Conservation (phyloP, 1,139 yeast genomes). For the Candida pseudoviswanathii region DNA sequence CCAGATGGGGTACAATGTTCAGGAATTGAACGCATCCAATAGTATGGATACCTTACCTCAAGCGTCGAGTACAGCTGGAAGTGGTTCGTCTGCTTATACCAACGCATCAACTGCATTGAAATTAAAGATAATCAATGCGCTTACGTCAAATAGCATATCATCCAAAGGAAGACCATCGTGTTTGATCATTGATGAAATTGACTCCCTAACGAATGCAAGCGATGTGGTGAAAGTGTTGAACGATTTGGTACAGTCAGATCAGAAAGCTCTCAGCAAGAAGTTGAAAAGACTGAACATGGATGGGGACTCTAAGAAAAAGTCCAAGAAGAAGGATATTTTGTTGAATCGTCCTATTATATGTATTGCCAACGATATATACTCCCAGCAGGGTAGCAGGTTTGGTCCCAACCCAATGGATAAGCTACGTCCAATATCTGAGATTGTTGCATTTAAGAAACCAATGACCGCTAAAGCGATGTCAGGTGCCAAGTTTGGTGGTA, state of each 20-base stretch:
- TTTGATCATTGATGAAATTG: conserved; percentile 85
- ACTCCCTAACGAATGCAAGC: conserved; percentile 73
- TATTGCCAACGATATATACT: conserved; percentile 84
- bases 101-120: conserved; percentile 34
- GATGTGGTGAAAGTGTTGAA: conserved; percentile 75
- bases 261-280: conserved; percentile 39
- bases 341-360: conserved; percentile 86
- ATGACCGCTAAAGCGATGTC: conserved; percentile 43
- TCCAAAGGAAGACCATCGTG: conserved; percentile 68
- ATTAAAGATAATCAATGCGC: conserved; percentile 65
- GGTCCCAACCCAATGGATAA: conserved; percentile 61
- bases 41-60: conserved; percentile 43
- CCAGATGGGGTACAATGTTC: conserved; percentile 77
- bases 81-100: conserved; percentile 10
- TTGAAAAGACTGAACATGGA: conserved; percentile 13
- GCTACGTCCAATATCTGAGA: conserved; percentile 71
- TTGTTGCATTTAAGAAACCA: conserved; percentile 67
- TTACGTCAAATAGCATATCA: conserved; percentile 64
- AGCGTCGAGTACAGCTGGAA: conserved; percentile 13
- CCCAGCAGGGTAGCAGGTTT: conserved; percentile 38
- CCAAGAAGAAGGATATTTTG: conserved; percentile 35
- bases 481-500: conserved; percentile 34
- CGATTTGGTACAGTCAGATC: conserved; percentile 64
- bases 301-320: conserved; percentile 23
- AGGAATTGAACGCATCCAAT: conserved; percentile 92